Base-by-base conservation (phyloP, 2,329 filamentous ascomycete species). In the Boeremia lycopersici region DNA sequence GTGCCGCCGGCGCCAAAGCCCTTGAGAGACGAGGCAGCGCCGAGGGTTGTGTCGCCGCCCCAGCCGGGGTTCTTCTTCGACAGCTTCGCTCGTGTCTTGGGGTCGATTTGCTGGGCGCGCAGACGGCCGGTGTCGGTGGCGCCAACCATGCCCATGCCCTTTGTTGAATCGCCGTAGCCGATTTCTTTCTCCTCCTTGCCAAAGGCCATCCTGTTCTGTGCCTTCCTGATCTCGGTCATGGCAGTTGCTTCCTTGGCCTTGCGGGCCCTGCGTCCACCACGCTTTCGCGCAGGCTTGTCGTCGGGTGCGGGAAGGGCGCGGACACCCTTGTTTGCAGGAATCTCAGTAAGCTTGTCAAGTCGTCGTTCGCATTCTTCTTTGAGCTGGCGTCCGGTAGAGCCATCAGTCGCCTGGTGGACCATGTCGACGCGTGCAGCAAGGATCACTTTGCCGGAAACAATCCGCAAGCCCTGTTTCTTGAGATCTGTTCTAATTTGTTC, bases 231-330 rank as follows among this genome's bases (percentile, higher is more conserved):
- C 50, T 99, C 95, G 0, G 95, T 99, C 91, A 97, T 96, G 56
- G 95, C 93, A 6, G 91, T 91, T 4, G 93, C 93, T 76, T 96
- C 95, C 82, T 99, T 99, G 56, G 93, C 93, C 76, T 96, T 96
- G 53, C 95, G 83, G 11, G 93, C 95, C 62, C 92, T 84, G 50
- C 93, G 83, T 46, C 95, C 95, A 74, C 95, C 95, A 61, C 95
- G 89, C 75, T 99, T 99, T 30, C 93, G 84, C 0, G 90, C 87
- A 1, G 92, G 95, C 74, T 98, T 99, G 76, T 99, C 95, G 71
- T 98, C 95, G 0, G 95, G 95, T 0, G 91, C 90, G 1, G 93
- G 93, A 0, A 98, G 84, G 1, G 95, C 95, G 57, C 91, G 87
- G 13, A 86, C 84, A 3, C 92, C 92, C 71, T 95, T 92, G 78